Conservation (phyloP, 768 basidiomycete species). For the Serendipita vermifera region DNA sequence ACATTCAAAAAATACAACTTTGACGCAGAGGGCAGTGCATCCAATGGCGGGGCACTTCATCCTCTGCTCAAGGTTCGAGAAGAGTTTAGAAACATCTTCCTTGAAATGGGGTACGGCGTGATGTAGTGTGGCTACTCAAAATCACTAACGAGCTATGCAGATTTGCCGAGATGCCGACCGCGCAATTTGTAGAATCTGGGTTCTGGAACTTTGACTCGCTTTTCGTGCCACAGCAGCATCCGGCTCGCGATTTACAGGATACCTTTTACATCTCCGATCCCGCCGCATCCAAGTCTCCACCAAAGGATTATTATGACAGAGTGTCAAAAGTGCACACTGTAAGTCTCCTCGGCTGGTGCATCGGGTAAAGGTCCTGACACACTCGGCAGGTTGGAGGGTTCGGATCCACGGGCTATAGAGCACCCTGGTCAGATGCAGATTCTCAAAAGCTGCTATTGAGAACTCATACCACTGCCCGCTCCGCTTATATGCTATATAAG, state of each 20-base stretch:
- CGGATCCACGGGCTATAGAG: slow-evolving; percentile 92
- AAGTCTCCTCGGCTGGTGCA: background rate
- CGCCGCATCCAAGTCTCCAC: slow-evolving; percentile 55
- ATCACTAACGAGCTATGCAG: slow-evolving; percentile 31
- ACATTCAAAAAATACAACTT: slow-evolving; percentile 98
- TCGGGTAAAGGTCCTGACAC: background rate
- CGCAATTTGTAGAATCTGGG: slow-evolving; percentile 88
- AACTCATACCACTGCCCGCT: slow-evolving; percentile 94
- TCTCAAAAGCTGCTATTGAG: slow-evolving; percentile 83
- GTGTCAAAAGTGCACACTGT: slow-evolving; percentile 69
- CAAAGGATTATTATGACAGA: slow-evolving; percentile 69
- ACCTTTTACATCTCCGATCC: slow-evolving; percentile 99
- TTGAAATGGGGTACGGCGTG: slow-evolving; percentile 86
- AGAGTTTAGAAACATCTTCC: slow-evolving; percentile 93
- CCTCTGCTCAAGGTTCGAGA: slow-evolving; percentile 95
- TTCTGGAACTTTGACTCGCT: slow-evolving; percentile 99
- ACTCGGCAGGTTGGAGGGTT: slow-evolving; percentile 50
- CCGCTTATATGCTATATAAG: slow-evolving; percentile 85
- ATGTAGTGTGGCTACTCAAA: background rate
- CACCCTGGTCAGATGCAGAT: slow-evolving; percentile 89
- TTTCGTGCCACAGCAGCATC: slow-evolving; percentile 98
- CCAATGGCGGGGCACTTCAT: slow-evolving; percentile 85
- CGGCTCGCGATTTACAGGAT: slow-evolving; percentile 93
- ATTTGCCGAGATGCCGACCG: slow-evolving; percentile 97
- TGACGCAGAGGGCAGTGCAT: slow-evolving; percentile 84